Conservation (phyloP, 805 yeast species). For the Candida maltosa region DNA sequence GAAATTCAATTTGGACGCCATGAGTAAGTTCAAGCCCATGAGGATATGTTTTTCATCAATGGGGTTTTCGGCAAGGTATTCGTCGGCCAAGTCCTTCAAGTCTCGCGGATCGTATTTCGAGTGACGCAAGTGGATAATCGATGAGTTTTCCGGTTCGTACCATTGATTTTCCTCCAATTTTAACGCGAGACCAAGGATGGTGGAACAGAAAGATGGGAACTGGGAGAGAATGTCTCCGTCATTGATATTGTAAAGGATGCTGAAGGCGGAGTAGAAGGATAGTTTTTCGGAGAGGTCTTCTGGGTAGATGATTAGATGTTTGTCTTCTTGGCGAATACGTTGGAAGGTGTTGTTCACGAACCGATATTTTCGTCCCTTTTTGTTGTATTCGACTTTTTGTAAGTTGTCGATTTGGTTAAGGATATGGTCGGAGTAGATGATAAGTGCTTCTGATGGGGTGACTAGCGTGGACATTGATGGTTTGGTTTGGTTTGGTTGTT, state of each 20-base stretch:
- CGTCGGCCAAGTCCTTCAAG: slow-evolving; percentile 29
- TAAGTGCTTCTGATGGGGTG: slow-evolving; percentile 30
- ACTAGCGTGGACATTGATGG: slow-evolving; percentile 11
- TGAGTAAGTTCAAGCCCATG: slow-evolving; percentile 40
- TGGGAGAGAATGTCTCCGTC: slow-evolving; percentile 33
- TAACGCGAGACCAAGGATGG: slow-evolving; percentile 48
- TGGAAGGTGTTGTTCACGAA: slow-evolving; percentile 47
- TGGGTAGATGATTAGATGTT: slow-evolving; percentile 41
- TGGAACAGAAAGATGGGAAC: slow-evolving; percentile 41
- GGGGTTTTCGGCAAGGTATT: slow-evolving; percentile 19
- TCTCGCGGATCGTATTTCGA: slow-evolving; percentile 30
- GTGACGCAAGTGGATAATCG: slow-evolving; percentile 34
- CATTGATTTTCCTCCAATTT: slow-evolving; percentile 47
- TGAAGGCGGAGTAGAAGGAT: slow-evolving; percentile 42
- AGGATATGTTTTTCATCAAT: slow-evolving; percentile 33
- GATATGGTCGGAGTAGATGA: slow-evolving; percentile 32
- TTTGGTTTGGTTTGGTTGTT: too few relatives aligned
- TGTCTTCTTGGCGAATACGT: slow-evolving; percentile 46
- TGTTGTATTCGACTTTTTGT: slow-evolving; percentile 32
- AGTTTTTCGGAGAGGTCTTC: slow-evolving; percentile 24
- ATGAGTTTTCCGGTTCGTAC: slow-evolving; percentile 45
- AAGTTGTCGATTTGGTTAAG: slow-evolving; percentile 31
- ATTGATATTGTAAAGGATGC: slow-evolving; percentile 33
- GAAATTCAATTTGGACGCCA: slow-evolving; percentile 48
- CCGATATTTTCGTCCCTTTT: slow-evolving; percentile 48